Evolutionary conservation across 2,329 filamentous ascomycete species (phyloP), one percentile per base, ranked within the genome.

Genomic region (Raffaelea ambrosiae): DNA sequence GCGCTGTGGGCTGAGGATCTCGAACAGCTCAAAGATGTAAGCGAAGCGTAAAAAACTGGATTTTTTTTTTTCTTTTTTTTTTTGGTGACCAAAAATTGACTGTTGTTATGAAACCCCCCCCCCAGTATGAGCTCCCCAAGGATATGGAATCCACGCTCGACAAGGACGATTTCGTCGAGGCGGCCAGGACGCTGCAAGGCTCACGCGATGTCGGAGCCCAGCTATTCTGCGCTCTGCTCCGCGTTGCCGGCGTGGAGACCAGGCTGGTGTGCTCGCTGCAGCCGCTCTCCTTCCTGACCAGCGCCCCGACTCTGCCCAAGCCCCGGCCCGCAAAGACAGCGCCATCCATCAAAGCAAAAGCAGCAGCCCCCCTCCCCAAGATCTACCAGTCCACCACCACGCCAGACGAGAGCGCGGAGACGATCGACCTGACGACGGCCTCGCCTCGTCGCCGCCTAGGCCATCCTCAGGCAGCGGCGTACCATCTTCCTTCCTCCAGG

Each of bases 221-320:
- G 61, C 64, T 98, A 0, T 95, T 94, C 58, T 97, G 93, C 62
- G 86, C 90, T 3, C 66, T 97, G 29, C 72, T 98, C 4, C 82
- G 93, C 18, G 79, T 81, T n/a, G 80, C 77, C n/a, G 89, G 88
- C 3, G 80, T 97, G 7, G 81, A 88, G 53, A 75, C 87, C 5
- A 78, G 93, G 13, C 72, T 98, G 4, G 86, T 97, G 1, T 96
- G 89, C 63, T 98, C 93, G 4, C 68, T 98, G 3, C 93, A 98
- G 55, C 80, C 84, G 2, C 71, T 98, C 1, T 75, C 86, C 0
- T 90, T 90, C 55, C 70, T 73, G 3, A 74, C 72, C 5, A 65
- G 69, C 0, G 74, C 70, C 0, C 77, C 77, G 2, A 63, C 67
- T 0, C 63, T 79, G 51, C 66, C 5, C 61, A 57, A 3, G 57